Evolutionary conservation across 768 basidiomycete species (phyloP), one percentile per base, ranked within the genome.

Genomic region (Lactarius hatsudake): DNA sequence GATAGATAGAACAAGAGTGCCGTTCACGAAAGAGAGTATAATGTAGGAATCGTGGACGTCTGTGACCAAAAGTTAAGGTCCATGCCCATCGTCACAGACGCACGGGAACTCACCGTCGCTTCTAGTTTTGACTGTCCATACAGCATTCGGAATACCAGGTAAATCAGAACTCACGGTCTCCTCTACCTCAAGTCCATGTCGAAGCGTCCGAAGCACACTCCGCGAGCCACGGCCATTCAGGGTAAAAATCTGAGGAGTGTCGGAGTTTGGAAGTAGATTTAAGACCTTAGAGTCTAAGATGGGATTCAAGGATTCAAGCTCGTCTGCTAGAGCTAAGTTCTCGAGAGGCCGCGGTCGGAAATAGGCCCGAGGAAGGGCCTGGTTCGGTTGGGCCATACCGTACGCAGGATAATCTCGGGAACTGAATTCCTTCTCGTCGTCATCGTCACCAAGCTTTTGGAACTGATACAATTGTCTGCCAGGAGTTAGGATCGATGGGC

Each of bases 11-110:
- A 98, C 95, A 28, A 98, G 86, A 0, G 97, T 98, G 59, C 96
- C 97, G 75, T 98, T 98, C 62, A 98, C 93, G 80, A 98, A 98
- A 0, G 97, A 98, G 1, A 99, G 85, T 68, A 99, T 93, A 76
- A 98, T 98, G 76, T 98, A 99, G 0, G 96, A 94, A 75, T 98
- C 97, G 75, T 86, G 96, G 23, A 87, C 83, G 74, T 98, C 97
- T 97, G 72, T 48, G 58, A 53, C 13, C 26, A 62, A 32, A 38
- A 36, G 28, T 54, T 65, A 60, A 30, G 66, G 12, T 43, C 5
- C n/a, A 53, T 17, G 20, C 32, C 61, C 34, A 34, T 30, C n/a
- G 40, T 28, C 8, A 45, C 32, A 13, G 26, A 45, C 1, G 59
- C 26, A 51, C 32, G 28, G n/a, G 7, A 1, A 79, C 89, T 74